Conservation (phyloP, 805 yeast genomes). For the Yarrowia divulgata region DNA sequence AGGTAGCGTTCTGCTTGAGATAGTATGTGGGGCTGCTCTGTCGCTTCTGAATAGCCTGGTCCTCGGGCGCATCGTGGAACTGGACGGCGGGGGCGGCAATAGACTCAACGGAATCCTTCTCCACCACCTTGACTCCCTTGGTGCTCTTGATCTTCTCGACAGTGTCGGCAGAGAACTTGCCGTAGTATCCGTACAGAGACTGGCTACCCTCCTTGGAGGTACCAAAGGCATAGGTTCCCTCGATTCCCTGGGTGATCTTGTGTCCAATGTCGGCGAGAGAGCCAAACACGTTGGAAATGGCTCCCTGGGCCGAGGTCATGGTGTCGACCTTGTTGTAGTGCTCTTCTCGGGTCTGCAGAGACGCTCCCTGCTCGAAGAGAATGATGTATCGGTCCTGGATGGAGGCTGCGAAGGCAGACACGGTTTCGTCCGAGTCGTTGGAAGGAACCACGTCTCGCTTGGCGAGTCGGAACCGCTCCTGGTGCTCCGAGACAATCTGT, state of each 20-base stretch:
- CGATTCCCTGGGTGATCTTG: conserved; percentile 41
- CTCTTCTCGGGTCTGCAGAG: conserved; percentile 39
- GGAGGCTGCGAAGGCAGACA: conserved; percentile 13
- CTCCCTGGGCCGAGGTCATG: conserved; percentile 13
- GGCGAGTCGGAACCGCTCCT: conserved; percentile 23
- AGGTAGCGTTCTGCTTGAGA: conserved; percentile 81
- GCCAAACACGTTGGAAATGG: conserved; percentile 20
- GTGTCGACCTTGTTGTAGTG: conserved; percentile 31
- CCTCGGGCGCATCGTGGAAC: conserved; percentile 61
- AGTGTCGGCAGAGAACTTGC: conserved; percentile 55
- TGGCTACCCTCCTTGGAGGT: conserved; percentile 45
- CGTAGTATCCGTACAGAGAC: conserved; percentile 56
- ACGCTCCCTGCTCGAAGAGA: conserved; percentile 31
- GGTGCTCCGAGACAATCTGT: conserved; percentile 27
- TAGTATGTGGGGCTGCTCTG: conserved; percentile 46
- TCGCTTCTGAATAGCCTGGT: not conserved
- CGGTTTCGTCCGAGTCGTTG: conserved; percentile 27
- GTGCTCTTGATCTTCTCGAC: conserved; percentile 57
- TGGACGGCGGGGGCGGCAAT: conserved; percentile 44
- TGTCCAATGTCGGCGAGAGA: conserved; percentile 19
- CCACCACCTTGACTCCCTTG: conserved; percentile 66
- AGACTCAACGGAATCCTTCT: conserved; percentile 71
- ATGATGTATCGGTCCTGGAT: conserved; percentile 39
- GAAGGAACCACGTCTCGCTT: conserved; percentile 26
- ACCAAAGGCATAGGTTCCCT: conserved; percentile 40